phyloP scores from a whole-genome alignment of 2,329 filamentous ascomycete genomes.

The Diaporthe batatas region DNA sequence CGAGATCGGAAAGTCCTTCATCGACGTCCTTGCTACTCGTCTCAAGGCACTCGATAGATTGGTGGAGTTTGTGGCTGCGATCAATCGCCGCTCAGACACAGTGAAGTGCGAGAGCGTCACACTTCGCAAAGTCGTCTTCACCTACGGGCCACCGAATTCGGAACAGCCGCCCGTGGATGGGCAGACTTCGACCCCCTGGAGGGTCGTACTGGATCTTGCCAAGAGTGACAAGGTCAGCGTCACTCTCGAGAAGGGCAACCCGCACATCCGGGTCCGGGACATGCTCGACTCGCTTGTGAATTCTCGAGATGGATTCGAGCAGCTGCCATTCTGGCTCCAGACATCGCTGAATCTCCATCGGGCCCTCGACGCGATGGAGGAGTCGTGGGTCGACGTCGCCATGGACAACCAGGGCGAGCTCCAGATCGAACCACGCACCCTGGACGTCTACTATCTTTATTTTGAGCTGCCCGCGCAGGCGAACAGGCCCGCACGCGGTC shows the following conservation, averaged over 20 bases:
- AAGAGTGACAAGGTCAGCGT: slow-evolving; percentile 67
- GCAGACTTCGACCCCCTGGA: slow-evolving; percentile 56
- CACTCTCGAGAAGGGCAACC: slow-evolving; percentile 72
- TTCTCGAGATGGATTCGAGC: slow-evolving; percentile 64
- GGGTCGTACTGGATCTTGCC: slow-evolving; percentile 70
- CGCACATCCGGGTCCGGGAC: slow-evolving; percentile 74
- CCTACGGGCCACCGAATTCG: slow-evolving; percentile 65
- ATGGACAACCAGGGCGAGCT: slow-evolving; percentile 61
- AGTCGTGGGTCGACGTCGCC: slow-evolving; percentile 60
- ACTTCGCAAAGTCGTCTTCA: slow-evolving; percentile 75
- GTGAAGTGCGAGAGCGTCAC: slow-evolving; percentile 71
- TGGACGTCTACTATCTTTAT: slow-evolving; percentile 70
- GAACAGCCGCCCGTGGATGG: slow-evolving; percentile 41
- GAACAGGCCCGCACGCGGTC: slow-evolving; percentile 49
- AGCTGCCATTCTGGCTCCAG: slow-evolving; percentile 67
- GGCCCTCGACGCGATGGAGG: slow-evolving; percentile 72
- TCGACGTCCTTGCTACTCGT: slow-evolving; percentile 70
- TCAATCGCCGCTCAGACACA: slow-evolving; percentile 67
- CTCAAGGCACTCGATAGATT: slow-evolving; percentile 78
- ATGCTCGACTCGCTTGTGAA: slow-evolving; percentile 71
- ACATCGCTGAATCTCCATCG: slow-evolving; percentile 75
- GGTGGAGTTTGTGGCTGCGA: slow-evolving; percentile 76
- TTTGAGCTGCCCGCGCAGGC: slow-evolving; percentile 58
- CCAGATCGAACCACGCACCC: slow-evolving; percentile 64
- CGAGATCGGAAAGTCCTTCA: slow-evolving; percentile 68